Evolutionary conservation across 2,329 filamentous ascomycete genomes (phyloP), one percentile per base, ranked within the genome.

Genomic region (Pseudogymnoascus sp.): DNA sequence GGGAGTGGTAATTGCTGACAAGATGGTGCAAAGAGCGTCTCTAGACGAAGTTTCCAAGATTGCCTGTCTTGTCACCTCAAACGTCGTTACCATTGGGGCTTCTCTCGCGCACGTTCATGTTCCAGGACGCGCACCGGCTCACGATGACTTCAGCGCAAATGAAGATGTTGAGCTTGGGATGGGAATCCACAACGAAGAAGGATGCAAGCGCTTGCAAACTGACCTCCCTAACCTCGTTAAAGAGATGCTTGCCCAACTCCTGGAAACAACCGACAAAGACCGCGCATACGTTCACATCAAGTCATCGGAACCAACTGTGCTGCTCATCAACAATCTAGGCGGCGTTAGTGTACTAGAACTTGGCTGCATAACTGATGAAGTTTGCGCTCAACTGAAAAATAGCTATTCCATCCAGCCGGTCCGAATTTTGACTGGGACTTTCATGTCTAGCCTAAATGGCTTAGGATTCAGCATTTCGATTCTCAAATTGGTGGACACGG

Each of bases 391-490:
- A 4, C 70, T 81, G 6, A 48, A 61, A 64, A 54, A 39, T 63
- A 10, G 23, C 6, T 43, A 13, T 13, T n/a, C 7, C 36, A 3
- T 19, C 54, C 73, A 71, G 8, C 79, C 80, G 0, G 68, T 70
- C 13, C 75, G 80, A 54, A 76, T 80, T 36, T 78, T 80, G 65
- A 75, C 76, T 1, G 78, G 78, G 8, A 75, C 77, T 7, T 78
- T 83, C 54, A 79, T 83, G 65, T 82, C 80, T 0, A 80, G 77
- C 0, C 74, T 83, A 5, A 83, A 84, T 65, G 81, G 77, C 1
- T 80, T 81, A 4, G 81, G 81, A 3, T 83, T 82, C 75, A 80
- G 77, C 16, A 79, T 84, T 28, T 82, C 81, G 0, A 71, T 84
- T 0, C 78, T 80, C n/a, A 83, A 83, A 61, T 62, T 68, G 73